A percentile compares a stretch with the other conserved stretches of the same genome.
Conservation (phyloP, 164 flowering plant genomes). For the Saururus chinensis region DNA sequence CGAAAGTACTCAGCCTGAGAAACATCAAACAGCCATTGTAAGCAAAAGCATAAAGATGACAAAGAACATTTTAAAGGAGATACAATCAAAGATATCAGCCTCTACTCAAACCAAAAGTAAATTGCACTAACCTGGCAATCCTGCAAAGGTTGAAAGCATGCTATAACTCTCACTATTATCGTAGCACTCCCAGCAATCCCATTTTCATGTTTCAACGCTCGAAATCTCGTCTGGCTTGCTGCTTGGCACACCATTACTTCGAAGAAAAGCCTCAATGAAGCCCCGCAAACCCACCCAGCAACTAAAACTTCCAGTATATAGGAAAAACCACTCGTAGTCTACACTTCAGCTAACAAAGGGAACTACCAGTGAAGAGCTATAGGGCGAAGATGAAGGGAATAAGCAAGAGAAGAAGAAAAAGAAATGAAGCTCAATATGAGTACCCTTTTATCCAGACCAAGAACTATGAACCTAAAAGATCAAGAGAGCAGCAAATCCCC, state of each 20-base stretch:
- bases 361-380: background rate
- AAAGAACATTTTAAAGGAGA: background rate
- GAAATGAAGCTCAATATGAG: background rate
- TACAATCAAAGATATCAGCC: constrained; percentile 6
- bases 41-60: background rate
- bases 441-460: background rate
- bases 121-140: constrained; percentile 67
- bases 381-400: background rate
- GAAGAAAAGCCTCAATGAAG: background rate
- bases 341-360: background rate
- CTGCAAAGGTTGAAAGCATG: constrained; percentile 92
- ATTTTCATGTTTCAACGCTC: constrained; percentile 85
- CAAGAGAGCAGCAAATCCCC: background rate
- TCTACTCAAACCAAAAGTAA: background rate
- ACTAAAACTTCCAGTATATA: background rate
- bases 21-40: background rate
- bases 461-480: background rate
- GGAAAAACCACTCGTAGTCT: background rate
- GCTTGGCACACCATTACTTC: constrained; percentile 99
- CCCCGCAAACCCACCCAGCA: constrained; percentile 3
- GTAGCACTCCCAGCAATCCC: constrained; percentile 82
- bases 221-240: constrained; percentile 84
- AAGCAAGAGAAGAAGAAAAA: background rate
- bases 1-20: constrained; percentile 91
- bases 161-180: constrained; percentile 87